phyloP scores from a whole-genome alignment of 306 rosid genomes.

The Cucumis melo region DNA sequence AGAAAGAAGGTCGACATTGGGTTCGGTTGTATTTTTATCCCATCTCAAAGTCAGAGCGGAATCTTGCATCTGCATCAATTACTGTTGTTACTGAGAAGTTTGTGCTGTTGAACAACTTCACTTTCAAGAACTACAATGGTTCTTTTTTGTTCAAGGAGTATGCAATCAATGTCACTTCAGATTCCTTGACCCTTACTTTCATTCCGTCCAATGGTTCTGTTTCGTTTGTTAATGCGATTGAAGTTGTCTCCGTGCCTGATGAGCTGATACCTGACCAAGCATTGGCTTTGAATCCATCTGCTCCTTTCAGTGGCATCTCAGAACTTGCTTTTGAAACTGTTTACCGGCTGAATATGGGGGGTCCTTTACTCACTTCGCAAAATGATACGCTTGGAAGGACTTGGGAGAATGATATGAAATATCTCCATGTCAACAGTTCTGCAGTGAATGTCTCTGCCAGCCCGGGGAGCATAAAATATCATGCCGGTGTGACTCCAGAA shows the following conservation, averaged over 20 bases:
- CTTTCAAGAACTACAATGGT: constrained; percentile 46
- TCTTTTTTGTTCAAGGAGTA: constrained; percentile 77
- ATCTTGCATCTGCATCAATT: constrained; percentile 50
- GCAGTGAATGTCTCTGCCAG: constrained; percentile 40
- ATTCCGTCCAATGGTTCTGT: constrained; percentile 61
- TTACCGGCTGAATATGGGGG: constrained; percentile 77
- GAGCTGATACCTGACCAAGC: constrained; percentile 71
- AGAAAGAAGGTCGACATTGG: constrained; percentile 66
- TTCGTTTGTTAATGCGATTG: constrained; percentile 81
- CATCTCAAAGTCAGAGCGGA: constrained; percentile 23
- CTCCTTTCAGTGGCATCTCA: constrained; percentile 54
- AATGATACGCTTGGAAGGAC: constrained; percentile 87
- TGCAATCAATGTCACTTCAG: constrained; percentile 59
- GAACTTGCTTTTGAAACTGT: constrained; percentile 61
- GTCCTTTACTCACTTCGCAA: constrained; percentile 58
- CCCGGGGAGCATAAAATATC: constrained; percentile 54
- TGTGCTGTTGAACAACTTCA: constrained; percentile 71
- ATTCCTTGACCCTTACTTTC: constrained; percentile 44
- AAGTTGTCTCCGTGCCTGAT: constrained; percentile 77
- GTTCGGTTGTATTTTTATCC: constrained; percentile 68
- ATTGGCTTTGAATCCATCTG: constrained; percentile 37
- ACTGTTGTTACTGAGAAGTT: constrained; percentile 61
- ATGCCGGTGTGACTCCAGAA: constrained; percentile 36
- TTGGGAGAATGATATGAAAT: constrained; percentile 75
- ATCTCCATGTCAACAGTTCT: constrained; percentile 74